These are phyloP conservation scores for Epichloe gansuensis DNA, from an alignment of 2,329 filamentous ascomycete species.

Conservation along the genomic window DNA sequence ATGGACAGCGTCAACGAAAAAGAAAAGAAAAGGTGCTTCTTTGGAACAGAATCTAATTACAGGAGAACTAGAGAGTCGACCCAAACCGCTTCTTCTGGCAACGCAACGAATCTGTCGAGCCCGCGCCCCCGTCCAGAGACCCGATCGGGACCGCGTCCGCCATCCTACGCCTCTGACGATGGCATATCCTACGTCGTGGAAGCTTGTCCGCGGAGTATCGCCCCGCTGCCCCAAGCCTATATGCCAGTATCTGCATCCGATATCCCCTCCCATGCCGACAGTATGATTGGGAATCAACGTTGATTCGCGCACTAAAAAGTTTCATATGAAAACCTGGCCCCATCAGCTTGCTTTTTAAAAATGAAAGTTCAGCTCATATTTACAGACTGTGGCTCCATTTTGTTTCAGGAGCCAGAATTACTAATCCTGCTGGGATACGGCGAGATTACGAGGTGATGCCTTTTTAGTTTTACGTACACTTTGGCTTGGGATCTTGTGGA, in stretches of 20 bases:
- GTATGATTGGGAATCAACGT: background rate
- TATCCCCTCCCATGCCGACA: background rate
- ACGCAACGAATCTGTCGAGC: constrained; percentile 37
- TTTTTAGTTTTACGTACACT: too few relatives aligned
- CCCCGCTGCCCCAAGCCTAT: constrained; percentile 30
- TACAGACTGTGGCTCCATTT: too few relatives aligned
- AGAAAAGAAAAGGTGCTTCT: background rate
- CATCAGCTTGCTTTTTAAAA: too few relatives aligned
- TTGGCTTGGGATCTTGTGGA: too few relatives aligned
- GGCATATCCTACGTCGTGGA: constrained; percentile 62
- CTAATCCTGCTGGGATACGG: too few relatives aligned
- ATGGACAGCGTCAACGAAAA: too few relatives aligned
- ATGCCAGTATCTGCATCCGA: background rate
- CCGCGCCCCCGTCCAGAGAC: constrained; percentile 13
- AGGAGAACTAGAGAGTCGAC: constrained; percentile 49
- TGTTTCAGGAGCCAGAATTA: too few relatives aligned
- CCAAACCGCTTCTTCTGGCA: constrained; percentile 76
- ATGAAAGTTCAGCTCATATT: too few relatives aligned
- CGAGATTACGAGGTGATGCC: too few relatives aligned
- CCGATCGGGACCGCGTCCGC: constrained; percentile 41
- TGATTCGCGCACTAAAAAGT: background rate
- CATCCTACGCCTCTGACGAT: constrained; percentile 66
- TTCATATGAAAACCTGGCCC: too few relatives aligned
- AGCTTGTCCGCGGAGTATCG: constrained; percentile 47
- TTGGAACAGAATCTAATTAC: background rate